Base-by-base conservation (phyloP, 176 grass and related monocot genomes). In the Eragrostis nindensis region DNA sequence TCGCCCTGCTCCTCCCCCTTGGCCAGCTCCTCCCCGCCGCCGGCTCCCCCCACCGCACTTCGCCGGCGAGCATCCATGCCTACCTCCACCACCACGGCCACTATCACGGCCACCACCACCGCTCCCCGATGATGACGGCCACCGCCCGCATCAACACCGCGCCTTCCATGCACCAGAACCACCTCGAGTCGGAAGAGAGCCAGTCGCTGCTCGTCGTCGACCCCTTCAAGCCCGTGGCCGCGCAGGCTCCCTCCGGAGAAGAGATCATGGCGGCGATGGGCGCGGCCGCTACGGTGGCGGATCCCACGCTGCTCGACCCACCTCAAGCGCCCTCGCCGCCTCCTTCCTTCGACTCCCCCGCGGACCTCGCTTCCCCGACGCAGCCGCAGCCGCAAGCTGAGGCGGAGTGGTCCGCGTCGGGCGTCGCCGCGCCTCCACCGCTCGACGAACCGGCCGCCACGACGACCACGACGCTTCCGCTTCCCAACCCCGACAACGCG, bases 111-210 rank as follows among this genome's bases (percentile, higher is more conserved):
- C 16, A 19, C 62, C 68, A 52, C 80, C 75, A 68, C 75, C 41
- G n/a, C 52, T 68, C 24, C 61, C 75, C 48, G 41, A 49, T 14
- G 43, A 44, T 18, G 62, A 62, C 59, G 49, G 50, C 69, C 42
- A 61, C 68, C 60, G 40, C 62, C 59, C 48, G 64, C 49, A 13
- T 57, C 80, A 43, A 71, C 80, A 19, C 75, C 60, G 61, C 80
- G 11, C 61, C 75, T 9, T 84, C 81, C 68, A 68, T 84, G 80
- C 62, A 61, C 69, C 81, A 80, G 44, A 79, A 83, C 69, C 50
- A 50, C 68, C 21, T 52, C 62, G 68, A 77, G 42, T 36, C 36
- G 42, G 75, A 43, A 74, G 83, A 40, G 49, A 32, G 18, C 22
- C 8, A 13, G 56, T 24, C 56, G 56, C 56, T 26, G 22, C 56